Base-by-base conservation (phyloP, 805 yeast genomes). In the Kodamaea lidongshanica region DNA sequence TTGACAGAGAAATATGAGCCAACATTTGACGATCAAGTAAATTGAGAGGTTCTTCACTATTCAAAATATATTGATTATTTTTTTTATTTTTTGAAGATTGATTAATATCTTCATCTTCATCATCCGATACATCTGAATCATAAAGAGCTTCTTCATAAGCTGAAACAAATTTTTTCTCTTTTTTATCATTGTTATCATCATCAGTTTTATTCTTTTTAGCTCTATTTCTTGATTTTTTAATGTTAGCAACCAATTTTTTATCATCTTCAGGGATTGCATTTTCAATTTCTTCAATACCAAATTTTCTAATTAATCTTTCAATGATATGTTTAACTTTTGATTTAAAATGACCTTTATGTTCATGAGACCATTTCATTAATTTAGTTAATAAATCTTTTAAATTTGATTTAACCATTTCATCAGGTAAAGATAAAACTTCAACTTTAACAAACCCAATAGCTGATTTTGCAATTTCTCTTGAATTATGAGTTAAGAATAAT, bases 371-470 rank as follows among this genome's bases (percentile, higher is more conserved):
- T 38, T 77, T 76, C 72, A 92, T 67, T 47, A 92, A 69, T 45
- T 83, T 80, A 15, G 72, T 65, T 32, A 92, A 62, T 30, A 92
- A 59, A 7, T 72, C 77, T 19, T 67, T 67, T 45, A 89, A 70
- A 43, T 79, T 77, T 6, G 77, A 69, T 42, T 70, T 71, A 32
- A 92, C 76, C 42, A 78, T 50, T 13, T 83, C 94, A 38, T 73
- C 81, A 9, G 96, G 94, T 33, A 92, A 69, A 12, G 86, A 73
- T 39, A 88, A 67, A 8, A 85, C 79, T 43, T 89, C 84, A 29
- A 89, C 89, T 57, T 89, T 92, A 29, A 87, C 86, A 47, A 89
- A 89, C 3, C 98, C 98, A 48, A 92, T 77, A 7, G 95, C 85
- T 19, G 96, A 74, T 56, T 88, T 87, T 39, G 89, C 96, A 49